Base-by-base conservation (phyloP, 257 asterid species). In the Lycium ferocissimum region DNA sequence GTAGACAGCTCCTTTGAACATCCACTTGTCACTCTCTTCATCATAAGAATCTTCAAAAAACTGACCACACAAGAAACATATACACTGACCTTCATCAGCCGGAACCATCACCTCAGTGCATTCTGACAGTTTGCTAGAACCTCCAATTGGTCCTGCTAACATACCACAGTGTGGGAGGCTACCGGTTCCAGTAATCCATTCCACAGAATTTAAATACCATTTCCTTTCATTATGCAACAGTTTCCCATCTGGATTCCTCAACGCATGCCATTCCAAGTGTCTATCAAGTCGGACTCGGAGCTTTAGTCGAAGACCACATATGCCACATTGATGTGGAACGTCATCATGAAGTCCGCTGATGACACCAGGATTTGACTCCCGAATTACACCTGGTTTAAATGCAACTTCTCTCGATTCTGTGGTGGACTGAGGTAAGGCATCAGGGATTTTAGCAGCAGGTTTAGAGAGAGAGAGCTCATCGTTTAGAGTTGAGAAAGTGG, bases 191-290 rank as follows among this genome's bases (percentile, higher is more conserved):
- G 87, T 87, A 45, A 93, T 84, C 97, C 96, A 94, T 15, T 90
- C 93, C 49, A 26, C 89, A 59, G 91, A 83, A 80, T 86, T 84
- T n/a, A 86, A 83, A 84, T 90, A 95, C 98, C 98, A 95, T 79
- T 89, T 87, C 87, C 97, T 91, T 43, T 88, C 76, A 53, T 84
- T 82, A 83, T 85, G 85, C 57, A 84, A 86, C 84, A 82, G 82
- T 70, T 75, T 80, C 79, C 86, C 85, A 86, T 88, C 91, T 73
- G 87, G 85, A 86, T 73, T 85, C 84, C 85, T 91, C 66, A 80
- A 63, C 20, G 90, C 88, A 47, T 95, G 98, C 97, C 98, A 95
- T 83, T 93, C 96, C 94, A 93, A 88, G 90, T 95, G 98, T 84
- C 92, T 90, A 84, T 91, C 92, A 58, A 93, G 93, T 73, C 26